These are phyloP conservation scores for Rosa hybrid DNA, from an alignment of 331 rosid genomes.

Conservation along the genomic window DNA sequence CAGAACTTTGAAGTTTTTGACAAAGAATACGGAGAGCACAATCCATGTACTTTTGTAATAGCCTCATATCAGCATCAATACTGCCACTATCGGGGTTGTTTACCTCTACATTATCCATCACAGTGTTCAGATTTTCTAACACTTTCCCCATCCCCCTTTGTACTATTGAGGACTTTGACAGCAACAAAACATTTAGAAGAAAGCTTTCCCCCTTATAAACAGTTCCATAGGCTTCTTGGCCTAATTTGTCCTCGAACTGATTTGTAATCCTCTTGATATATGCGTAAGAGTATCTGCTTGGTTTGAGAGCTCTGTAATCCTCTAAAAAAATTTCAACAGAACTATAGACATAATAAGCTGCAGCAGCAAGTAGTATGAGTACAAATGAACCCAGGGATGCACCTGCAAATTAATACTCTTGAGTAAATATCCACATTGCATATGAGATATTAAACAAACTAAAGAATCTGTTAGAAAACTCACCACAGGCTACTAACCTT, in stretches of 20 bases:
- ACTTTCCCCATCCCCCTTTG: conserved; percentile 34
- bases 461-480: not conserved
- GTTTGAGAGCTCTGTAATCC: not conserved
- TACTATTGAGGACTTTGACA: not conserved
- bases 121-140: conserved; percentile 49
- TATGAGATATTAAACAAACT: not conserved
- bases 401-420: not conserved
- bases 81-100: conserved; percentile 28
- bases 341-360: not conserved
- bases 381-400: not conserved
- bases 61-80: conserved; percentile 46
- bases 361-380: not conserved
- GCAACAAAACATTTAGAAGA: not conserved
- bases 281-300: not conserved
- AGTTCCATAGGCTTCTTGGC: conserved; percentile 2
- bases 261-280: not conserved
- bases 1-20: conserved; percentile 40
- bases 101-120: conserved; percentile 43
- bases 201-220: not conserved
- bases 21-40: conserved; percentile 45
- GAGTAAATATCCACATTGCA: not conserved
- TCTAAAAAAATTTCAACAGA: not conserved
- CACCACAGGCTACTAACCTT: not conserved
- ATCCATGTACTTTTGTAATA: conserved; percentile 45
- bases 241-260: not conserved